These are phyloP conservation scores for Anisodus tanguticus DNA, from an alignment of 257 asterid genomes.

Conservation along the genomic window DNA sequence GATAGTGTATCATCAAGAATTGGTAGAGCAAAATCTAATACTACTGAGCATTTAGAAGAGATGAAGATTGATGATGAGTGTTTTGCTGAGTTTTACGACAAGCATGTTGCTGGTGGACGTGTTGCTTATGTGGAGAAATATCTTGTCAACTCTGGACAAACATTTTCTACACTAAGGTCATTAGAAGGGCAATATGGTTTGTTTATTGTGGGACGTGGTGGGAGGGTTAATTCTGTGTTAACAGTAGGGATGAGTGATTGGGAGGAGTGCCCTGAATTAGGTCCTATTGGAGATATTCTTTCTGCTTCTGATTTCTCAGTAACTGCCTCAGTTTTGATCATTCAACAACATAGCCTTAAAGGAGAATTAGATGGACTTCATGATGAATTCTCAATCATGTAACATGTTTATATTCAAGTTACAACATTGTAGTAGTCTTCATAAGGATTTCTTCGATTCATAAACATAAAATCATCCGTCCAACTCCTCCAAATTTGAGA, in stretches of 20 bases:
- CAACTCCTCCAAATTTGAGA: not conserved
- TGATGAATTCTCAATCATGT: slow-evolving; percentile 90
- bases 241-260: slow-evolving; percentile 97
- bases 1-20: slow-evolving; percentile 71
- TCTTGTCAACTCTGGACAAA: slow-evolving; percentile 80
- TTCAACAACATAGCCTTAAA: slow-evolving; percentile 81
- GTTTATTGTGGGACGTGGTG: slow-evolving; percentile 84
- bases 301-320: slow-evolving; percentile 82
- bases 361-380: slow-evolving; percentile 90
- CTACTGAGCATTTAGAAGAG: slow-evolving; percentile 79
- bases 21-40: slow-evolving; percentile 70
- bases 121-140: slow-evolving; percentile 93
- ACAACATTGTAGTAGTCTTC: not conserved
- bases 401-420: slow-evolving; percentile 21
- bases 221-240: slow-evolving; percentile 74
- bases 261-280: slow-evolving; percentile 97
- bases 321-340: slow-evolving; percentile 78
- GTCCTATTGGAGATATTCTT: slow-evolving; percentile 89
- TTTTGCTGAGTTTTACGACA: slow-evolving; percentile 83
- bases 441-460: not conserved
- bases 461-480: not conserved
- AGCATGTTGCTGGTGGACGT: slow-evolving; percentile 82
- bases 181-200: slow-evolving; percentile 86
- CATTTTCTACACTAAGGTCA: slow-evolving; percentile 75
- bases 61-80: slow-evolving; percentile 88